Evolutionary conservation across 75 land plant genomes (phyloP), one percentile per base, ranked within the genome.

Genomic region (Isoetes taiwanensis): DNA sequence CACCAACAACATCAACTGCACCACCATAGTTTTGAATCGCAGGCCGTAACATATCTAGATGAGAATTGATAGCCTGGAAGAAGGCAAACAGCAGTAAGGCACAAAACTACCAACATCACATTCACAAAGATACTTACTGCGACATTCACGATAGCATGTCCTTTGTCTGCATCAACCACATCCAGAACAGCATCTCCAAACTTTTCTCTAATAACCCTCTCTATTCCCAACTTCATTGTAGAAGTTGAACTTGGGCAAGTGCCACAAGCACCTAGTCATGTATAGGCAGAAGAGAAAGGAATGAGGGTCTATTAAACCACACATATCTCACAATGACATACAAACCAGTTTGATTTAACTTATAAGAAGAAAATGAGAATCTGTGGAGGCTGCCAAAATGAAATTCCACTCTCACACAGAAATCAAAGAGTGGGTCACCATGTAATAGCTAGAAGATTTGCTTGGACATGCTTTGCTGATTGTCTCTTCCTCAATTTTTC

Each of bases 181-280:
- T 87, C 97, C 76, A 78, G 86, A 46, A 93, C 33, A 16, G 78
- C 71, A 32, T 89, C 76, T 28, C 86, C 86, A 76, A 94, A 89
- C 61, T 94, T 94, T 48, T 94, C 99, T 69, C 72, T 88, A 16
- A 94, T 41, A 6, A 84, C 90, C 34, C 84, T 69, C 57, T 94
- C 99, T 52, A 94, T 85, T 30, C 99, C 99, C 99, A 94, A 80
- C 62, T 73, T 84, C 99, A 94, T 94, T 56, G 99, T 94, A 12
- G 81, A 78, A 12, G 86, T 85, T 34, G 99, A 94, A 52, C 99
- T 94, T 34, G 99, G 96, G 48, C 99, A 94, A 41, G 83, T 80
- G 12, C 78, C 99, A 67, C 99, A 89, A 32, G 99, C 99, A 39
- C 96, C 96, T 91, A 61, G n/a, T n/a, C 32, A 54, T 2, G 5